These are phyloP conservation scores for Globisporangium alternatum DNA, from an alignment of 352 stramenopile genomes.

Conservation along the genomic window DNA sequence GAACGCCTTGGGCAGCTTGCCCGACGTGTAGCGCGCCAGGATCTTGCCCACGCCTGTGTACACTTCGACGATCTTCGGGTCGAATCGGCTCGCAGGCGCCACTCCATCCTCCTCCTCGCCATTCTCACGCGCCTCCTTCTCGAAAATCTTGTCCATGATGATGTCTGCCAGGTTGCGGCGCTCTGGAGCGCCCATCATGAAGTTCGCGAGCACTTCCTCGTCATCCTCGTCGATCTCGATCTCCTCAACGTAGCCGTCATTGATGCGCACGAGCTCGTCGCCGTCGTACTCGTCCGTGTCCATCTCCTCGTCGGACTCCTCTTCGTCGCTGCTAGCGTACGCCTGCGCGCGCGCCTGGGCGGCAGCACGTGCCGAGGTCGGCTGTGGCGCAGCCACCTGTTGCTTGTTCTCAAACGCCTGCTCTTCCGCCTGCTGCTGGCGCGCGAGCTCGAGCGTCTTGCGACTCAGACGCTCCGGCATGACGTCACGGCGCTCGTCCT, in stretches of 20 bases:
- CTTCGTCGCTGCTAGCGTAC: slow-evolving; percentile 62
- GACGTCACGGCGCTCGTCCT: slow-evolving; percentile 60
- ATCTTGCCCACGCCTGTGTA: slow-evolving; percentile 99
- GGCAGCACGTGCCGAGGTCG: slow-evolving; percentile 11
- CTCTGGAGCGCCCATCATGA: slow-evolving; percentile 82
- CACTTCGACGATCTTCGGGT: slow-evolving; percentile 97
- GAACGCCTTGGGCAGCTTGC: slow-evolving; percentile 99
- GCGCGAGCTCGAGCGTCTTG: slow-evolving; percentile 75
- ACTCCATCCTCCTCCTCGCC: slow-evolving; percentile 72
- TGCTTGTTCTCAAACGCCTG: slow-evolving; percentile 45
- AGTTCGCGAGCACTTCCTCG: slow-evolving; percentile 83
- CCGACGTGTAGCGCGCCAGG: slow-evolving; percentile 95
- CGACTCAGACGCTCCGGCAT: slow-evolving; percentile 80
- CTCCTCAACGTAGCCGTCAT: slow-evolving; percentile 90
- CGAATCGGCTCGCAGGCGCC: slow-evolving; percentile 63
- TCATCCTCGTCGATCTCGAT: slow-evolving; percentile 87
- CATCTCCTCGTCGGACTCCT: slow-evolving; percentile 85
- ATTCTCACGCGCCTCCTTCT: slow-evolving; percentile 91
- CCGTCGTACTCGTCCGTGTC: slow-evolving; percentile 87
- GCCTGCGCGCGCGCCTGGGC: slow-evolving; percentile 23
- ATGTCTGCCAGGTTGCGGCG: slow-evolving; percentile 97
- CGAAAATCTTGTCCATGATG: slow-evolving; percentile 99
- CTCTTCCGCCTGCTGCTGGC: slow-evolving; percentile 79
- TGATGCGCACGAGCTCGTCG: slow-evolving; percentile 87
- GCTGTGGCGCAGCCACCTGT: slow-evolving; percentile 12